phyloP scores from a whole-genome alignment of 1,284 basidiomycete species.

The Kalmanozyma brasiliensis region DNA sequence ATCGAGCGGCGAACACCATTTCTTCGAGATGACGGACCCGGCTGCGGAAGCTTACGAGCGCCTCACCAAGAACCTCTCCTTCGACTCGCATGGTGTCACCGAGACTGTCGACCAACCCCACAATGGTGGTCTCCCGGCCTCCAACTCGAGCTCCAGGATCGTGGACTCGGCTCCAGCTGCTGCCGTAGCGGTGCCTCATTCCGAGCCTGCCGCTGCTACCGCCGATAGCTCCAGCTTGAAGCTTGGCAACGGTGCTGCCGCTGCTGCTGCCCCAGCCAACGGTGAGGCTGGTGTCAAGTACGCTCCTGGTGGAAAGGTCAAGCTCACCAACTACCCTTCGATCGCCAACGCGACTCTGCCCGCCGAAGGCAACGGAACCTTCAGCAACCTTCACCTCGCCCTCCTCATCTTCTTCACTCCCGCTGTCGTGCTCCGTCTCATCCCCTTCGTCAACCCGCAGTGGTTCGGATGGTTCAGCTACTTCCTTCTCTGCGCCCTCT shows the following conservation, averaged over 20 bases:
- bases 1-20: slow-evolving; percentile 10
- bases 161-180: slow-evolving; percentile 19
- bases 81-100: slow-evolving; percentile 42
- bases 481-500: slow-evolving; percentile 74
- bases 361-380: slow-evolving; percentile 68
- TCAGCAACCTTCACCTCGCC: slow-evolving; percentile 76
- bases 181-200: slow-evolving; percentile 13
- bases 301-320: slow-evolving; percentile 66
- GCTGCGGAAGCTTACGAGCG: slow-evolving; percentile 73
- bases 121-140: slow-evolving; percentile 11
- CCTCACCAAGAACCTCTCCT: slow-evolving; percentile 45
- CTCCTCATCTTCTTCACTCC: slow-evolving; percentile 70
- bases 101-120: slow-evolving; percentile 42
- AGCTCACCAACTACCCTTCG: slow-evolving; percentile 63
- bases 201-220: slow-evolving; percentile 12
- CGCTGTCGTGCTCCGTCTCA: slow-evolving; percentile 62
- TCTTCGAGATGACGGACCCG: slow-evolving; percentile 69
- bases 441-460: slow-evolving; percentile 64
- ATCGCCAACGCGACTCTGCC: slow-evolving; percentile 65
- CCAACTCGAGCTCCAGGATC: slow-evolving; percentile 14
- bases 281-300: slow-evolving; percentile 25
- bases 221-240: slow-evolving; percentile 28
- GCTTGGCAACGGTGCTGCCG: slow-evolving; percentile 16
- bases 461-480: slow-evolving; percentile 66
- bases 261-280: slow-evolving; percentile 7